Percentiles rank a stretch among this genome's conserved stretches.
These are phyloP conservation scores for Xylaria multiplex DNA, from an alignment of 2,329 filamentous ascomycete species.

Conservation along the genomic window DNA sequence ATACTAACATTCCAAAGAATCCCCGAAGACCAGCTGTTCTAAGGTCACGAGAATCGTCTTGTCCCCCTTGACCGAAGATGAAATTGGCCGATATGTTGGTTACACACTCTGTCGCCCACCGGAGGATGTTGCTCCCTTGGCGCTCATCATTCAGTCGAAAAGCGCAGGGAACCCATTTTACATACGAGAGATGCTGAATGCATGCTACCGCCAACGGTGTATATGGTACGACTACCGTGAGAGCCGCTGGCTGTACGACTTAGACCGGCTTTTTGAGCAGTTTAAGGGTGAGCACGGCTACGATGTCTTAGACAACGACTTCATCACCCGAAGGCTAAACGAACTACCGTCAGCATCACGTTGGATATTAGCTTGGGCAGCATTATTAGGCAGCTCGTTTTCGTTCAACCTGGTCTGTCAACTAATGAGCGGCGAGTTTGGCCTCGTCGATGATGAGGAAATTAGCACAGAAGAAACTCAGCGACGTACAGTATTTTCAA, in stretches of 20 bases:
- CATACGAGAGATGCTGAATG: slow-evolving; percentile 88
- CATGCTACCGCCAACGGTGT: slow-evolving; percentile 85
- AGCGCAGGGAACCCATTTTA: slow-evolving; percentile 91
- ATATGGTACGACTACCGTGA: slow-evolving; percentile 91
- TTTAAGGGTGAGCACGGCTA: slow-evolving; percentile 83
- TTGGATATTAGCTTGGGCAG: slow-evolving; percentile 85
- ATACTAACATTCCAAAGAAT: slow-evolving; percentile 51
- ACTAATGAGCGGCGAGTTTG: slow-evolving; percentile 79
- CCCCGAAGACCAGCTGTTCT: slow-evolving; percentile 59
- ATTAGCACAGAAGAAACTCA: slow-evolving; percentile 45
- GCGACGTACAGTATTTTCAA: slow-evolving; percentile 63
- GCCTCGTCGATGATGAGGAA: slow-evolving; percentile 62
- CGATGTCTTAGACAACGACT: slow-evolving; percentile 82
- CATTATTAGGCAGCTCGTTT: slow-evolving; percentile 82
- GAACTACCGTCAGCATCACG: slow-evolving; percentile 80
- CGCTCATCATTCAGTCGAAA: slow-evolving; percentile 88
- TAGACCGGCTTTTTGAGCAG: slow-evolving; percentile 86
- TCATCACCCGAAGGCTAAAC: slow-evolving; percentile 79
- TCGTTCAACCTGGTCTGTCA: slow-evolving; percentile 83
- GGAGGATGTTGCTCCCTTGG: slow-evolving; percentile 79
- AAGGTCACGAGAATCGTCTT: slow-evolving; percentile 77
- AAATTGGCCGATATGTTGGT: slow-evolving; percentile 85
- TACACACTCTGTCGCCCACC: slow-evolving; percentile 79
- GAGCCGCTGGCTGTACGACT: slow-evolving; percentile 83
- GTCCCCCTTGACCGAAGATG: slow-evolving; percentile 76